Evolutionary conservation across 495 filamentous ascomycete genomes (phyloP).

Genomic region (Aspergillus bertholletiae): DNA sequence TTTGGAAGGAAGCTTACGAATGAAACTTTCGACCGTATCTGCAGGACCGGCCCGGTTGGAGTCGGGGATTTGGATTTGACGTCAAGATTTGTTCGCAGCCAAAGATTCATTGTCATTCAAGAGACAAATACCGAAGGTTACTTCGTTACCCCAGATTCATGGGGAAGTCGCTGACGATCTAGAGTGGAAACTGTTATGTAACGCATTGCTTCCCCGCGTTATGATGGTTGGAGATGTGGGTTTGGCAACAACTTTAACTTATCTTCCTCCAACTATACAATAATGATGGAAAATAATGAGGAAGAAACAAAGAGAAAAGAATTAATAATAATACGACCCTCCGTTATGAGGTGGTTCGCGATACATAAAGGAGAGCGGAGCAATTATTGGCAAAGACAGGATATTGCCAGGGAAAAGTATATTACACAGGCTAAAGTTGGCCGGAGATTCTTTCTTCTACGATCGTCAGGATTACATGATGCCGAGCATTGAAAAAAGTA

Average conservation of each 20-base stretch:
- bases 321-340: too few relatives aligned
- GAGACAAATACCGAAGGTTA: background rate
- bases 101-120: background rate
- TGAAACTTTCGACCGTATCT: too few relatives aligned
- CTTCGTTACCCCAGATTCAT: conserved; percentile 23
- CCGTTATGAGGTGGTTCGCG: too few relatives aligned
- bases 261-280: background rate
- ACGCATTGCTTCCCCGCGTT: conserved; percentile 30
- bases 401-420: too few relatives aligned
- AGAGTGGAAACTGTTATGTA: conserved; percentile 38
- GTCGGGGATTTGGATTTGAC: background rate
- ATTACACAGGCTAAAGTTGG: too few relatives aligned
- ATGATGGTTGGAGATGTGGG: conserved; percentile 1
- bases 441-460: too few relatives aligned
- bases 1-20: too few relatives aligned
- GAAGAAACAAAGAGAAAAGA: background rate
- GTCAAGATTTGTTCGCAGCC: background rate
- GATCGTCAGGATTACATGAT: too few relatives aligned
- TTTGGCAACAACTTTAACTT: conserved; percentile 6
- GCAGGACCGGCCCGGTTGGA: conserved; percentile 1
- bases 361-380: background rate
- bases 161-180: background rate
- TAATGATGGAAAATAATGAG: background rate
- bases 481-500: too few relatives aligned
- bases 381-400: too few relatives aligned